These are phyloP conservation scores for Diphasiastrum complanatum DNA, from an alignment of 83 land plant species.

Conservation along the genomic window DNA sequence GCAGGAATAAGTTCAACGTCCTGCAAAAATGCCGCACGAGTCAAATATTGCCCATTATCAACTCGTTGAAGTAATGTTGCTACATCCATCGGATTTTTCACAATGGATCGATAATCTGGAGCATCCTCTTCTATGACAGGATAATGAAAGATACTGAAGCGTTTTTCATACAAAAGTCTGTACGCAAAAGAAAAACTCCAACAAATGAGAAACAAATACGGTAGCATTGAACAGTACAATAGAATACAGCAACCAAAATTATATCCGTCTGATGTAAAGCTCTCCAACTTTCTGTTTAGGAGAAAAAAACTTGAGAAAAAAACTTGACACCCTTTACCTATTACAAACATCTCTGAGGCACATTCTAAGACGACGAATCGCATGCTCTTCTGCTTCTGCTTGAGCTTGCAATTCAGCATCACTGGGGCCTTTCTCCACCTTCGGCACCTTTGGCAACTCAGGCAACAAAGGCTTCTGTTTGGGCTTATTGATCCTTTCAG, in stretches of 20 bases:
- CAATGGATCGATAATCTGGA: slow-evolving; percentile 68
- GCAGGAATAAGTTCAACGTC: slow-evolving; percentile 80
- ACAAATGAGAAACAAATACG: slow-evolving; percentile 1
- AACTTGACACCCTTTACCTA: slow-evolving; percentile 37
- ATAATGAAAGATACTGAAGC: slow-evolving; percentile 80
- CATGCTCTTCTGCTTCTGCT: slow-evolving; percentile 89
- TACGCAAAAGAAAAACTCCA: slow-evolving; percentile 7
- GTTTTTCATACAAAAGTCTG: slow-evolving; percentile 88
- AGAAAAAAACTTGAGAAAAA: background rate
- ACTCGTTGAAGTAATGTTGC: slow-evolving; percentile 83
- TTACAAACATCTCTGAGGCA: slow-evolving; percentile 94
- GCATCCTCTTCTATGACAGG: slow-evolving; percentile 95
- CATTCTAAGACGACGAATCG: slow-evolving; percentile 84
- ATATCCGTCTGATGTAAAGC: background rate
- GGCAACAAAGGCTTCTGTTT: slow-evolving; percentile 33
- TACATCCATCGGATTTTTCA: slow-evolving; percentile 92
- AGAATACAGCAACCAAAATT: background rate
- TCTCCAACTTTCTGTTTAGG: background rate
- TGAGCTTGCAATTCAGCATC: slow-evolving; percentile 75
- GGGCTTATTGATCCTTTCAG: slow-evolving; percentile 21
- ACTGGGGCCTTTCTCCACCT: slow-evolving; percentile 66
- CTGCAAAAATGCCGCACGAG: slow-evolving; percentile 60
- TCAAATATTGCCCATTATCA: slow-evolving; percentile 81
- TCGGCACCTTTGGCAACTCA: slow-evolving; percentile 81
- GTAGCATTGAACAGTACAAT: background rate